Base-by-base conservation (phyloP, 2,329 filamentous ascomycete genomes). In the Stagonosporopsis rhizophila region DNA sequence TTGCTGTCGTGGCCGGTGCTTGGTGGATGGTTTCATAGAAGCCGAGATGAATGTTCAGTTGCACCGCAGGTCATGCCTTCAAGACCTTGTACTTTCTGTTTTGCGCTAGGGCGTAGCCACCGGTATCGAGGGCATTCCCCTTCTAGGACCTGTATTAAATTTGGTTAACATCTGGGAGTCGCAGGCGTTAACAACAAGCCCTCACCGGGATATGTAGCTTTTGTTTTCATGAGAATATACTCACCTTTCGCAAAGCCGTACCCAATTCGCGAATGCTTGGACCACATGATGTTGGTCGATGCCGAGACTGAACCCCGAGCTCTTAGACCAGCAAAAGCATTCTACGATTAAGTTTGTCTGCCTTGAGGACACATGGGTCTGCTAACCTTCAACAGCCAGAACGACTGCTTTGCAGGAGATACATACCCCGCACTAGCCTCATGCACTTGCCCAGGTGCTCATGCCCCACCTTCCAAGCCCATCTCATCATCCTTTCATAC, bases 1-100 rank as follows among this genome's bases (percentile, higher is more conserved):
- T 81, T 6, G 75, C 80, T 6, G 77, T 90, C 35, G 58, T 88
- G 22, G 80, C 80, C 1, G 85, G 85, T n/a, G 79, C 79, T 34
- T 81, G 79, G 74, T 84, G 83, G 77, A 82, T 85, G 80, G 74
- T 82, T 56, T 67, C 71, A 32, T 77, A 72, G 64, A 44, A 34
- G 23, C 32, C 25, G 41, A 25, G 42, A 14, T 19, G 19, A 22
- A n/a, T 20, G 3, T 17, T 28, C 27, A 22, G 35, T 42, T 40
- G 27, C 15, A 41, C 25, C 14, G 6, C 22, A 34, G 19, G 27
- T 14, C 22, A n/a, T 32, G 14, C 34, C 12, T 27, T 17, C 19
- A 32, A 17, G 34, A n/a, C 30, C 38, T 37, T 47, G 30, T 52
- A 38, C 19, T 42, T 48, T 44, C 27, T 51, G 42, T 44, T 48